These are phyloP conservation scores for Ganoderma resinaceum DNA, from an alignment of 1,284 basidiomycete genomes.

Conservation along the genomic window DNA sequence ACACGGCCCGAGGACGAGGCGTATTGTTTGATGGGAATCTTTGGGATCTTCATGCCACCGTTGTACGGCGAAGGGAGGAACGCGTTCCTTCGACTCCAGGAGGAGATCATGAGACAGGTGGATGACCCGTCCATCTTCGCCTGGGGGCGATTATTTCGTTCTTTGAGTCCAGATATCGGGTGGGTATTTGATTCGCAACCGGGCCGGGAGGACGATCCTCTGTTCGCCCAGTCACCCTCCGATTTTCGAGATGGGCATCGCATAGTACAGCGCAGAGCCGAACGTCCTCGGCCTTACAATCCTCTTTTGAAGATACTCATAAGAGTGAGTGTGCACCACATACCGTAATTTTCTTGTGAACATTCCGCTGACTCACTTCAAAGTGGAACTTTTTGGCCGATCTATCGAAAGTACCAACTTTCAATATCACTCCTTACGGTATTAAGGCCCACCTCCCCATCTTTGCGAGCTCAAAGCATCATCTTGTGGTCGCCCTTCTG, in stretches of 20 bases:
- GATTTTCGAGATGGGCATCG: not conserved
- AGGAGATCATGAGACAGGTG: not conserved
- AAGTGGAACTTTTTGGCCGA: not conserved
- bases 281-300: not conserved
- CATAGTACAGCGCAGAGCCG: not conserved
- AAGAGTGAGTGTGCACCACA: not conserved
- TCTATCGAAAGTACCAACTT: not conserved
- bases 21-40: constrained; percentile 6
- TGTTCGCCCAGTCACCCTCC: not conserved
- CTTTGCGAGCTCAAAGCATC: not conserved
- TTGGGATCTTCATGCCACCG: constrained; percentile 1
- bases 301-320: not conserved
- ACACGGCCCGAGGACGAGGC: constrained; percentile 5
- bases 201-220: too few species aligned
- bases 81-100: not conserved
- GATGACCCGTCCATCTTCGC: not conserved
- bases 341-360: too few species aligned
- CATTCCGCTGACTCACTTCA: not conserved
- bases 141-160: not conserved
- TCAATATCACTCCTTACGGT: not conserved
- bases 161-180: too few species aligned
- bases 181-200: too few species aligned
- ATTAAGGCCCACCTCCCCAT: not conserved
- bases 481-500: not conserved
- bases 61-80: not conserved